Evolutionary conservation across 2,329 filamentous ascomycete genomes (phyloP), one percentile per base, ranked within the genome.

Genomic region (Plenodomus lindquistii): DNA sequence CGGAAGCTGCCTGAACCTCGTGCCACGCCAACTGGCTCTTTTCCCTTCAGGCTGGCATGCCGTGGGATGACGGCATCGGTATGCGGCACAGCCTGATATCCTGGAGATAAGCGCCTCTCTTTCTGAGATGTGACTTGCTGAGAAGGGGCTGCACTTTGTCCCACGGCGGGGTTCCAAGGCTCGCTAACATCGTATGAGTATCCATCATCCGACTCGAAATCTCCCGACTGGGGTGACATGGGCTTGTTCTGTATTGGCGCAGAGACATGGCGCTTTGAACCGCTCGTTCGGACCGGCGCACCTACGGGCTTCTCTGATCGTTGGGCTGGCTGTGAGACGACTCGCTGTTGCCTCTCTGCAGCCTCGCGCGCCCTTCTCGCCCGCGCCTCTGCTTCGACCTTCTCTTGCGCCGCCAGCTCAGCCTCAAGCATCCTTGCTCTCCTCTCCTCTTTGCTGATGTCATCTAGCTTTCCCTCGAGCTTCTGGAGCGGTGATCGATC

Each of bases 401-500:
- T 80, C 64, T 93, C 86, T 59, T 85, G 83, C 16, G 86, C 82
- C 37, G 83, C 82, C 59, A 85, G 80, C 70, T 97, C 93, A 5
- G 91, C 91, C 62, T 93, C 88, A 67, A 91, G 83, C 4, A 93
- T 85, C 39, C 90, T 83, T 8, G 91, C 91, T 56, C 93, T 83
- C 72, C 96, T 95, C 73, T 97, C 92, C 74, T 97, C 92, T 72
- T 97, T 97, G 71, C 89, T 96, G 72, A 97, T 93, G 74, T 89
- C 91, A 72, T 88, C 88, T 65, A 97, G 81, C 63, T 90, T 94
- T 66, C 89, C 84, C 77, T 99, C 93, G 59, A 99, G 83, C 77
- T 87, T 94, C 73, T 99, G 93, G 43, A 99, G 81, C 43, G 95
- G 94, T 55, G 93, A 97, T 63, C 89, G 85, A 69, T 95, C 88